Evolutionary conservation across 2,329 filamentous ascomycete species (phyloP).

Genomic region (Westerdykella aurantiaca): DNA sequence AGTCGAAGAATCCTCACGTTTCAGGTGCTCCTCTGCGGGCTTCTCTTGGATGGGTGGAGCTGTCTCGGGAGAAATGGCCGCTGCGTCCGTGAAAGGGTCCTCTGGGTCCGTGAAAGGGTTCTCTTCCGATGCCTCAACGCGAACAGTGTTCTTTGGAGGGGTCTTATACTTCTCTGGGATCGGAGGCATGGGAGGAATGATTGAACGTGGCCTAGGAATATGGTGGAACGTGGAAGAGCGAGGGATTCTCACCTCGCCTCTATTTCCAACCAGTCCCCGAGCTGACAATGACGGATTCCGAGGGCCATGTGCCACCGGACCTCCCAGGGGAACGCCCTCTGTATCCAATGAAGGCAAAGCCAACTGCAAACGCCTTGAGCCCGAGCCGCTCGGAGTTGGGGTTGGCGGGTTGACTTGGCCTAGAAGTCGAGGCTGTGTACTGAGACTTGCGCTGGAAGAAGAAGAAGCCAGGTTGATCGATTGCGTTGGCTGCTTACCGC

Average conservation of each 20-base stretch:
- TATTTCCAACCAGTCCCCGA: constrained; percentile 13
- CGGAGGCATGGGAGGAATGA: constrained; percentile 19
- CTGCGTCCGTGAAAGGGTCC: background rate
- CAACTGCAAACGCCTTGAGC: constrained; percentile 1
- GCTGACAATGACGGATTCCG: constrained; percentile 13
- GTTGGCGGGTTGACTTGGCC: constrained; percentile 13
- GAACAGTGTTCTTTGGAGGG: constrained; percentile 7
- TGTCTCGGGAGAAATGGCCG: too few species aligned
- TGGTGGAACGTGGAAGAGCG: constrained; percentile 25
- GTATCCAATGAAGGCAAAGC: constrained; percentile 11
- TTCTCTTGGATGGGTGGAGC: too few species aligned
- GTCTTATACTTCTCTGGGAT: constrained; percentile 19
- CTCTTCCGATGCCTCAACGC: too few species aligned
- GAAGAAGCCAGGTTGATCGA: background rate
- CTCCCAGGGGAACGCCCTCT: constrained; percentile 15
- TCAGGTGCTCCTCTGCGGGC: too few species aligned
- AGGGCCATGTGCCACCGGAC: constrained; percentile 11
- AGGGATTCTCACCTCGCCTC: constrained; percentile 32
- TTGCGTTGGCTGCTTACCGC: constrained; percentile 5
- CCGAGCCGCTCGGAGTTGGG: constrained; percentile 3
- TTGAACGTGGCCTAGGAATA: constrained; percentile 12
- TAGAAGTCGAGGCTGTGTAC: constrained; percentile 12
- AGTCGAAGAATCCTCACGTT: too few species aligned
- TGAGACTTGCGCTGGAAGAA: constrained; percentile 2
- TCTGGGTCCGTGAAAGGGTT: too few species aligned